Evolutionary conservation across 208 protist species (phyloP).

Genomic region (Wallacemonas collosoma): DNA sequence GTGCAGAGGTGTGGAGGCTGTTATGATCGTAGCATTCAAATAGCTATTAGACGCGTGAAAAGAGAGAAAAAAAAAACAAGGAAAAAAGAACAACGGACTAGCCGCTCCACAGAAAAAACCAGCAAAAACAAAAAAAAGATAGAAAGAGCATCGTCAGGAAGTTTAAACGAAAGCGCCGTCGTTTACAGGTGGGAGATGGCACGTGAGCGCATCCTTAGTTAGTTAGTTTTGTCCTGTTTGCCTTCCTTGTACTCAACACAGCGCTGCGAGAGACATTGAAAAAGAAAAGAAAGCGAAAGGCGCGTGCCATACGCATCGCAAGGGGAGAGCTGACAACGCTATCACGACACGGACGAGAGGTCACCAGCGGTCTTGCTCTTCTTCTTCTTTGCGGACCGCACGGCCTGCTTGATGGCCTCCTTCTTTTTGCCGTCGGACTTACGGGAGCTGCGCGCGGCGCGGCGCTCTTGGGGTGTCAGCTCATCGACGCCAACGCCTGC

Average conservation of each 20-base stretch:
- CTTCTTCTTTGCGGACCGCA: constrained; percentile 41
- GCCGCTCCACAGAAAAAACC: neutral
- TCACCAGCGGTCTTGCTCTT: constrained; percentile 21
- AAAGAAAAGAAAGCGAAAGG: too few species aligned
- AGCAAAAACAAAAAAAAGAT: constrained; percentile 20
- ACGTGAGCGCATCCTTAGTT: neutral
- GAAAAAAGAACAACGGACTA: constrained; percentile 11
- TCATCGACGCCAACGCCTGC: constrained; percentile 75
- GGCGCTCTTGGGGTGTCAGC: constrained; percentile 70
- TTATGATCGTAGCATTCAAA: constrained; percentile 5
- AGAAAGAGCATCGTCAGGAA: neutral
- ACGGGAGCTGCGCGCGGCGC: constrained; percentile 74
- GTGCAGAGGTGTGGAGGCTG: constrained; percentile 1
- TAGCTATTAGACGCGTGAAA: constrained; percentile 21
- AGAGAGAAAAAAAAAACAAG: neutral
- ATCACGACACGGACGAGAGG: constrained; percentile 10
- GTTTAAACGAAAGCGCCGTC: constrained; percentile 1
- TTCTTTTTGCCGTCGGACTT: constrained; percentile 55
- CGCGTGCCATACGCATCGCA: too few species aligned
- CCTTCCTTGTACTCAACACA: neutral
- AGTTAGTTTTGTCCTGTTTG: neutral
- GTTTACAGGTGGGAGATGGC: too few species aligned
- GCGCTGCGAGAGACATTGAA: too few species aligned
- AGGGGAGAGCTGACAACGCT: too few species aligned
- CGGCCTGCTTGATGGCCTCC: constrained; percentile 35